Percentiles rank a stretch among this genome's conserved stretches.
Conservation (phyloP, 371 early-diverging fungal species). For the Chytridium lagenaria region DNA sequence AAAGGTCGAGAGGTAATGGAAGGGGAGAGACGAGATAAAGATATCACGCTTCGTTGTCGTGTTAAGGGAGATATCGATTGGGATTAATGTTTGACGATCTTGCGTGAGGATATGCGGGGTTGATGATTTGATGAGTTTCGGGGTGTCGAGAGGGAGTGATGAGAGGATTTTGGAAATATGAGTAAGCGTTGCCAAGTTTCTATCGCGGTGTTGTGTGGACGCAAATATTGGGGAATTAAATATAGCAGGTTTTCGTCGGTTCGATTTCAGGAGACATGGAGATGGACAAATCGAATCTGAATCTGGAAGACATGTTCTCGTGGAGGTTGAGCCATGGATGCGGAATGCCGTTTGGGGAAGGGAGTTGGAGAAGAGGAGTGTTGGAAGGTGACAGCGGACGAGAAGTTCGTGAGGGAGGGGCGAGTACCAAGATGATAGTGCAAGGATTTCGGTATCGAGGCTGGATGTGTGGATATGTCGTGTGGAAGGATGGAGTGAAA, state of each 20-base stretch:
- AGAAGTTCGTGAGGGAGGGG: neutral
- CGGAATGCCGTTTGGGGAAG: neutral
- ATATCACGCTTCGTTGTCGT: neutral
- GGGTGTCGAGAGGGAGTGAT: neutral
- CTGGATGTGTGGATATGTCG: neutral
- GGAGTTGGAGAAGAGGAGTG: neutral
- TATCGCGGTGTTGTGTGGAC: neutral
- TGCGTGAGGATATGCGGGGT: neutral
- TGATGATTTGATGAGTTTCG: neutral
- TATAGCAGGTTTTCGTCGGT: no score
- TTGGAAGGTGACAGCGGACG: neutral
- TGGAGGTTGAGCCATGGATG: neutral
- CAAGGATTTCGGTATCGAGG: neutral
- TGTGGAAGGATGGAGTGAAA: no score
- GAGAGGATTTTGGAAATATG: neutral
- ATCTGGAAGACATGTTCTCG: neutral
- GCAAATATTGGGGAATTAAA: neutral
- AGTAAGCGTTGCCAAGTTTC: neutral
- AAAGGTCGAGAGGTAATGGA: neutral
- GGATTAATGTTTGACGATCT: neutral
- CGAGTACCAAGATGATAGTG: neutral
- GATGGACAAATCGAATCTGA: neutral
- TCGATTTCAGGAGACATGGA: neutral
- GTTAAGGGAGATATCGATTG: neutral
- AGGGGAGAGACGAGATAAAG: neutral